phyloP scores from a whole-genome alignment of 1,284 basidiomycete species.

The Ganoderma lingzhi region DNA sequence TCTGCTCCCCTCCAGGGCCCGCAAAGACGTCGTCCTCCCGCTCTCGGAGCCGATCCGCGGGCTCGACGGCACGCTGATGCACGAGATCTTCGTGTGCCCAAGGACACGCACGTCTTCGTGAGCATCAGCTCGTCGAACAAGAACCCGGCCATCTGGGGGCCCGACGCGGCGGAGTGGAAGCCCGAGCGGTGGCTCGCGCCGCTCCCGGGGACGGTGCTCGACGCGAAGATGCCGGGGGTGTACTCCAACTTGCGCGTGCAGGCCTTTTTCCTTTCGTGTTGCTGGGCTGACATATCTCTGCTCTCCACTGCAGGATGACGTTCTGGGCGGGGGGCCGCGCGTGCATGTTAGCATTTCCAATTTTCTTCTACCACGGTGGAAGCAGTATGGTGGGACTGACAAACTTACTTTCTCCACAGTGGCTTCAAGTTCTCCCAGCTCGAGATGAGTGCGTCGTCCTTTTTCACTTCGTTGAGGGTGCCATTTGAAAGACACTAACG shows the following conservation, averaged over 20 bases:
- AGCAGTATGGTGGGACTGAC: slow-evolving; percentile 21
- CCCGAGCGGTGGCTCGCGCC: slow-evolving; percentile 21
- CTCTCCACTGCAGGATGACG: not conserved
- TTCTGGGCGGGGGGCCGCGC: slow-evolving; percentile 10
- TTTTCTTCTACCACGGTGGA: no score
- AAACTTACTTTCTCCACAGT: not conserved
- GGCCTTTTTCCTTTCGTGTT: no score
- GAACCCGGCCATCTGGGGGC: slow-evolving; percentile 52
- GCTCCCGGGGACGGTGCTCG: slow-evolving; percentile 14
- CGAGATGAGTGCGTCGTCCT: slow-evolving; percentile 8
- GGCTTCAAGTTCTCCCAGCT: slow-evolving; percentile 20
- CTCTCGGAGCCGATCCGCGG: slow-evolving; percentile 17
- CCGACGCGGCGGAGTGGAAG: slow-evolving; percentile 22
- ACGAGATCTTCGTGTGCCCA: slow-evolving; percentile 20
- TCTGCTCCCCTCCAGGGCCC: not conserved
- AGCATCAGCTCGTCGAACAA: slow-evolving; percentile 18
- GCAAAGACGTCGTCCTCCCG: slow-evolving; percentile 14
- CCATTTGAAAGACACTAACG: not conserved
- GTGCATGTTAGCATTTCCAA: no score
- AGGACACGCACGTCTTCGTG: slow-evolving; percentile 18
- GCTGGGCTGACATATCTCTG: not conserved
- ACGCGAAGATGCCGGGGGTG: slow-evolving; percentile 23
- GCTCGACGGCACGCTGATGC: slow-evolving; percentile 11
- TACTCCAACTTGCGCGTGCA: slow-evolving; percentile 31
- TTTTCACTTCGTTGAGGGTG: no score